Conservation (phyloP, 768 basidiomycete genomes). For the Mycena albidolilacea region DNA sequence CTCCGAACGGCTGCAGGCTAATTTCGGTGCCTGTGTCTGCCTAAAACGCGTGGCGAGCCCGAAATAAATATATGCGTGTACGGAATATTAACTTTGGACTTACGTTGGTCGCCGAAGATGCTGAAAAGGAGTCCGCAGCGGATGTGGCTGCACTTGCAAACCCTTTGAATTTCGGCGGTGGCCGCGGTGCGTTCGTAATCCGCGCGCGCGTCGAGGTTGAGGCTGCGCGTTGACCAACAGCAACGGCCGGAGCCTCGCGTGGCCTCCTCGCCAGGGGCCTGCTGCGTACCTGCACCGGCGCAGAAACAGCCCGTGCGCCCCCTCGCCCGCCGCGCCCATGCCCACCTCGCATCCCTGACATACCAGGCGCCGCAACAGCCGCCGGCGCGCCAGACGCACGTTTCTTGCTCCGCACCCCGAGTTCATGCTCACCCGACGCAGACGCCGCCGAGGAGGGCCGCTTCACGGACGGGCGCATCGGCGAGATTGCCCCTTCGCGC, state of each 20-base stretch:
- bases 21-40: not conserved
- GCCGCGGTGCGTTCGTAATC: not conserved
- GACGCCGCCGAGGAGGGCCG: constrained; percentile 27
- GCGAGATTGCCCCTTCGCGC: constrained; percentile 21
- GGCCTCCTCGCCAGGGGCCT: not conserved
- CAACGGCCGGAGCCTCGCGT: not conserved
- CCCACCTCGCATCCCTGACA: too few species aligned
- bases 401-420: constrained; percentile 25
- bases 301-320: constrained; percentile 18
- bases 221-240: not conserved
- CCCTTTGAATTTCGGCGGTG: not conserved
- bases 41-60: not conserved
- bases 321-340: not conserved
- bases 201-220: not conserved
- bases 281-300: constrained; percentile 14
- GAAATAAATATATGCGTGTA: not conserved
- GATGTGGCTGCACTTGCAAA: not conserved
- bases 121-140: not conserved
- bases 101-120: not conserved
- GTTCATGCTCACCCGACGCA: not conserved
- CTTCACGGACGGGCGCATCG: constrained; percentile 40
- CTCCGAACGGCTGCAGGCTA: not conserved
- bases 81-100: not conserved
- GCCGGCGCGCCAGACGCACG: not conserved
- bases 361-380: too few species aligned